These are phyloP conservation scores for Schrenkiella parvula DNA, from an alignment of 345 rosid species.

Conservation along the genomic window DNA sequence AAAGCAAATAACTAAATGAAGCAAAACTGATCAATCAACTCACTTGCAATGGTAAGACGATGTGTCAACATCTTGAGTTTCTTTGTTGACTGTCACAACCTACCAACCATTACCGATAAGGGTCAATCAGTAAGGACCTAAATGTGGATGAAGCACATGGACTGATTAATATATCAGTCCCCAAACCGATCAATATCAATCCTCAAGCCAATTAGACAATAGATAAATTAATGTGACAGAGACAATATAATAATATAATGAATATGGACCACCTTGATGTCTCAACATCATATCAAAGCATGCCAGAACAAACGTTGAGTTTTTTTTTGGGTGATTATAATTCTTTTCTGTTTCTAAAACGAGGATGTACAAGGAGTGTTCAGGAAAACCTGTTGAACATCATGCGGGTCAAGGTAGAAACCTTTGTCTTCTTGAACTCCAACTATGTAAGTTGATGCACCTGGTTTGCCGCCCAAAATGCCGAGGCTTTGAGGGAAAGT, in stretches of 20 bases:
- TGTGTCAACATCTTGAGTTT: conserved; percentile 57
- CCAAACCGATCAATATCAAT: neutral
- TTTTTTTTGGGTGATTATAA: neutral
- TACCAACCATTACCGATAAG: conserved; percentile 31
- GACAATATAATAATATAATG: neutral
- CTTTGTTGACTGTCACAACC: conserved; percentile 57
- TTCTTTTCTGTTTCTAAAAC: neutral
- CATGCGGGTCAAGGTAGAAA: conserved; percentile 92
- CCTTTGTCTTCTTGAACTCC: conserved; percentile 86
- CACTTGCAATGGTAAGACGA: conserved; percentile 88
- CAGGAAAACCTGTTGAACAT: conserved; percentile 50
- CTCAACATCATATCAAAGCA: neutral
- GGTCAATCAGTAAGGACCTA: conserved; percentile 5
- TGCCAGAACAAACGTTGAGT: neutral
- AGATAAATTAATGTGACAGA: conserved; percentile 5
- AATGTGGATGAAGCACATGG: conserved; percentile 20
- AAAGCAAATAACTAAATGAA: neutral
- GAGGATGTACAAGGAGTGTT: neutral
- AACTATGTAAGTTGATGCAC: conserved; percentile 89
- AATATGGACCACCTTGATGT: conserved; percentile 16
- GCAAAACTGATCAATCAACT: conserved; percentile 13
- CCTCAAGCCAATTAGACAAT: neutral
- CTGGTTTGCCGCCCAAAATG: conserved; percentile 91
- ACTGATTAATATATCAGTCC: conserved; percentile 6
- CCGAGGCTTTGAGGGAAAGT: conserved; percentile 95